Evolutionary conservation across 345 rosid genomes (phyloP), one percentile per base, ranked within the genome.

Genomic region (Laguncularia racemosa): DNA sequence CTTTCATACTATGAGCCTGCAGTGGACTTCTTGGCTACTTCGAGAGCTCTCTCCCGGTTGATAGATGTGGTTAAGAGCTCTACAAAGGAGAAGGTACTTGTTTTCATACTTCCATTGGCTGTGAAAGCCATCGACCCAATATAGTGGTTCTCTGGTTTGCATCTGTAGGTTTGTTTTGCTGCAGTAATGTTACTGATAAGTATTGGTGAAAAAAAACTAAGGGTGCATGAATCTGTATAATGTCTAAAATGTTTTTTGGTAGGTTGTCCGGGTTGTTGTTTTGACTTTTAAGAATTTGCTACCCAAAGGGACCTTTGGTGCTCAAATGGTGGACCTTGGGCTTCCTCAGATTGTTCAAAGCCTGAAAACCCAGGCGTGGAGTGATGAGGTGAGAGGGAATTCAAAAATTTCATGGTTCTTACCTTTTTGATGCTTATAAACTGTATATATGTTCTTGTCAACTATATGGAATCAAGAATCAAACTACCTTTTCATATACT

Each of bases 251-350:
- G 38, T 53, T 47, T 67, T 68, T 40, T 74, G 65, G 62, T 61
- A 92, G 98, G 98, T 92, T 68, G 98, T 92, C 61, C 80, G 98
- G 82, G 96, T 92, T 44, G 80, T 86, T 60, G 79, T 83, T 65
- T 69, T 89, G 84, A 84, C 86, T 48, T 81, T 89, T 67, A 78
- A 58, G 78, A 92, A 92, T 78, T 75, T 92, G 83, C 83, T 89
- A 51, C 79, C 88, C 19, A 86, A 79, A 79, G 97, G 82, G 59
- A 75, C 85, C 56, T 84, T 89, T 76, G 97, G 95, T 71, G 91
- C 93, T 61, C 95, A 78, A 74, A 92, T 92, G 98, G 95, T 92
- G 59, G 97, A 89, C 68, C 88, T 89, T 68, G 95, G 97, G 52
- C 80, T 92, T 67, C 95, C 86, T 54, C 98, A 92, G 71, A 68